Percentiles rank a stretch among this genome's conserved stretches.
phyloP scores from a whole-genome alignment of 2,329 filamentous ascomycete species.

The Stemphylium lycopersici region DNA sequence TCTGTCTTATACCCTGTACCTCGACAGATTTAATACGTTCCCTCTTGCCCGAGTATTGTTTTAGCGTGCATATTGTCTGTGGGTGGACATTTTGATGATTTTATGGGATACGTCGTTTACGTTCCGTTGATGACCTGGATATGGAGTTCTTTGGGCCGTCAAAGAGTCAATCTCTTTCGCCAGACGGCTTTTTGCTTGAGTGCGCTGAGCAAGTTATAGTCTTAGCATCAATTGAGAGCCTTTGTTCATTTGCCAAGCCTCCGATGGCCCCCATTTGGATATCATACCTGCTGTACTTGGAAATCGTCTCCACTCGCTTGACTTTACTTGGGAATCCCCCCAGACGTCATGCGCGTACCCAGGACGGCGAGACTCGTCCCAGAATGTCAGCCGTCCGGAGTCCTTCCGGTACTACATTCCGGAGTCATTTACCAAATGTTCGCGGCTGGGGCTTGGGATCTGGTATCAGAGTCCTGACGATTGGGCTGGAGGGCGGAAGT shows the following conservation, averaged over 20 bases:
- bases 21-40: constrained; percentile 10
- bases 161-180: not conserved
- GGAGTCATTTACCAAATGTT: not conserved
- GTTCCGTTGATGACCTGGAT: constrained; percentile 2
- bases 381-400: not conserved
- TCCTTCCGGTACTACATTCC: not conserved
- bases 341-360: not conserved
- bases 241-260: not conserved
- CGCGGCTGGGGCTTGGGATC: not conserved
- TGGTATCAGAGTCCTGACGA: not conserved
- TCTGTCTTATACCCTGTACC: constrained; percentile 11
- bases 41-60: constrained; percentile 6
- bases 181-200: not conserved
- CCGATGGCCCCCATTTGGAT: not conserved
- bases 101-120: constrained; percentile 4
- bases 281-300: not conserved
- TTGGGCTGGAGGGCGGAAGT: not conserved
- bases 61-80: constrained; percentile 15
- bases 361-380: not conserved
- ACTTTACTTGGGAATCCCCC: not conserved
- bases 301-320: not conserved
- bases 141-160: constrained; percentile 5
- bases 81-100: constrained; percentile 5
- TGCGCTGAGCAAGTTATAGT: not conserved
- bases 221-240: constrained; percentile 2